Percentiles rank a stretch among this genome's conserved stretches.
phyloP scores from a whole-genome alignment of 352 stramenopile species.

The Phytophthora kernoviae region DNA sequence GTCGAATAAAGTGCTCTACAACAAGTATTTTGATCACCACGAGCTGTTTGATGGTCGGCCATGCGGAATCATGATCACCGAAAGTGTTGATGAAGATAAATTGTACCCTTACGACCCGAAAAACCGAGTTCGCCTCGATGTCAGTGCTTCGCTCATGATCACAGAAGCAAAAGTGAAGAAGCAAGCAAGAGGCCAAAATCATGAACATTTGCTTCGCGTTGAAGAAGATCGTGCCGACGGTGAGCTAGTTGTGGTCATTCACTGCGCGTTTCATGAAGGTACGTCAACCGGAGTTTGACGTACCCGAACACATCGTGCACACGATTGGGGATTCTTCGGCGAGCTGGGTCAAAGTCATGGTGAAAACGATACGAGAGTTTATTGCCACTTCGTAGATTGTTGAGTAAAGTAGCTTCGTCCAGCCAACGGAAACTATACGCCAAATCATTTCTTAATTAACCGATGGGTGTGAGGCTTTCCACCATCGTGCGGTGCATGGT shows the following conservation, averaged over 20 bases:
- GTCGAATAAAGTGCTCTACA: slow-evolving; percentile 31
- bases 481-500: slow-evolving; percentile 36
- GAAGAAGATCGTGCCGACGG: background rate
- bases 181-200: background rate
- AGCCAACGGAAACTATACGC: background rate
- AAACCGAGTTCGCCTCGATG: slow-evolving; percentile 31
- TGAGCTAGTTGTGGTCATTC: slow-evolving; percentile 23
- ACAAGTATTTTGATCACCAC: slow-evolving; percentile 26
- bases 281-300: slow-evolving; percentile 4
- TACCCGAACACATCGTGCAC: slow-evolving; percentile 1
- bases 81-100: slow-evolving; percentile 40
- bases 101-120: slow-evolving; percentile 38
- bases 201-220: background rate
- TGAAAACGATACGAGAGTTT: slow-evolving; percentile 6
- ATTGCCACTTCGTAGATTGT: background rate
- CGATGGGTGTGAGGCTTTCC: slow-evolving; percentile 23
- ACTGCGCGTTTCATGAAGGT: slow-evolving; percentile 13
- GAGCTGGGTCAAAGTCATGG: slow-evolving; percentile 15
- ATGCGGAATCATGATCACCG: slow-evolving; percentile 23
- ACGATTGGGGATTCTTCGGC: slow-evolving; percentile 7
- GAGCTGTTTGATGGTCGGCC: slow-evolving; percentile 1
- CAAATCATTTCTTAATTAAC: slow-evolving; percentile 6
- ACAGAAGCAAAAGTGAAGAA: slow-evolving; percentile 13
- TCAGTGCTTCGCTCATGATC: slow-evolving; percentile 26
- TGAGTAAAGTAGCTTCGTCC: too few relatives aligned